These are phyloP conservation scores for Xylaria bambusicola DNA, from an alignment of 495 filamentous ascomycete species.

Conservation along the genomic window DNA sequence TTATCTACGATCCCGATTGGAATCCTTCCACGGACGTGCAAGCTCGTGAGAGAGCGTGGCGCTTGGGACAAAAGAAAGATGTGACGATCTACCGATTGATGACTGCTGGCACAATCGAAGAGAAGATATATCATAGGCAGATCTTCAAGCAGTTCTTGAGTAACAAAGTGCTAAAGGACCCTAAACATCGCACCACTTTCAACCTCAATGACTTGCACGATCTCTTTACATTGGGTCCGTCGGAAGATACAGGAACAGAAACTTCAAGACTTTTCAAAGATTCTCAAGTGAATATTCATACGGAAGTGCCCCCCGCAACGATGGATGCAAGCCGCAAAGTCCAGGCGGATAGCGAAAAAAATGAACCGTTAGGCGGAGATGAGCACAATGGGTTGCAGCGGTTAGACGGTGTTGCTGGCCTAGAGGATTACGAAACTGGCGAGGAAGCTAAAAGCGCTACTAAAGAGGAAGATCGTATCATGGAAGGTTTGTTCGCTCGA, in stretches of 20 bases:
- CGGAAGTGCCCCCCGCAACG: slow-evolving; percentile 26
- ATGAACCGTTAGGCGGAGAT: slow-evolving; percentile 38
- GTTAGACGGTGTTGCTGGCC: slow-evolving; percentile 42
- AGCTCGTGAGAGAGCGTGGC: slow-evolving; percentile 94
- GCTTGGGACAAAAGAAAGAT: slow-evolving; percentile 88
- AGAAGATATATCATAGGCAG: slow-evolving; percentile 98
- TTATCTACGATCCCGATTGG: slow-evolving; percentile 98
- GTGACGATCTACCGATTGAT: slow-evolving; percentile 94
- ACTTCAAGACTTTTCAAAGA: slow-evolving; percentile 77
- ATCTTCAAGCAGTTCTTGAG: slow-evolving; percentile 96
- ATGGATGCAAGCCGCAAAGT: slow-evolving; percentile 1
- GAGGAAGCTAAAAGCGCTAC: slow-evolving; percentile 32
- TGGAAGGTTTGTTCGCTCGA: slow-evolving; percentile 83
- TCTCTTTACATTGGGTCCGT: slow-evolving; percentile 77
- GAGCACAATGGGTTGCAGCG: slow-evolving; percentile 30
- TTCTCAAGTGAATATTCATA: slow-evolving; percentile 68
- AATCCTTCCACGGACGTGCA: slow-evolving; percentile 93
- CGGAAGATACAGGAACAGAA: slow-evolving; percentile 71
- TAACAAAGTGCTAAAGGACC: slow-evolving; percentile 91
- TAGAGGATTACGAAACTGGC: slow-evolving; percentile 40
- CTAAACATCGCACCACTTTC: slow-evolving; percentile 85
- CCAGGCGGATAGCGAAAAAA: slow-evolving; percentile 8
- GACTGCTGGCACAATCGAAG: slow-evolving; percentile 96
- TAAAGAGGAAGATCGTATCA: slow-evolving; percentile 64
- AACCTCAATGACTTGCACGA: slow-evolving; percentile 85